phyloP scores from a whole-genome alignment of 345 rosid genomes.

The Corchorus olitorius region DNA sequence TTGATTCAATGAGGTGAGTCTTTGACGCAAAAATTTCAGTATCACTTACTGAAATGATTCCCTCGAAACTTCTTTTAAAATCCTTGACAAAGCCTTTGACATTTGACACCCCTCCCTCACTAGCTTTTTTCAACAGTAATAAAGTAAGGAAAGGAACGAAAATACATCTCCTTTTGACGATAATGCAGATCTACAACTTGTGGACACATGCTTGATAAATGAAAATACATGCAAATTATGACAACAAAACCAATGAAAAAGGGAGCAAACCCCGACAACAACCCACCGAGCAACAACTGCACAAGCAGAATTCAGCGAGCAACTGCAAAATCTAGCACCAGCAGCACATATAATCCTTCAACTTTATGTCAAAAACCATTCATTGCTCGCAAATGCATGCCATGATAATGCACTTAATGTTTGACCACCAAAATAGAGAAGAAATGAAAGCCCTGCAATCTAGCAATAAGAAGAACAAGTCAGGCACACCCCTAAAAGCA shows the following conservation, averaged over 20 bases:
- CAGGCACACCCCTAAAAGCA: not conserved
- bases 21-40: not conserved
- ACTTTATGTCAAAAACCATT: not conserved
- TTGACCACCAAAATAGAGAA: not conserved
- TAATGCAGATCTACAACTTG: slow-evolving; percentile 15
- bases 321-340: slow-evolving; percentile 4
- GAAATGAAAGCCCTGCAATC: not conserved
- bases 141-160: not conserved
- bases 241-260: slow-evolving; percentile 6
- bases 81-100: too few species aligned
- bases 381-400: slow-evolving; percentile 16
- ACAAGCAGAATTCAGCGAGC: slow-evolving; percentile 8
- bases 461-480: slow-evolving; percentile 2
- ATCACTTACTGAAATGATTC: not conserved
- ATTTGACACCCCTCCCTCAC: too few species aligned
- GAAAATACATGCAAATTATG: not conserved
- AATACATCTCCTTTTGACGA: slow-evolving; percentile 16
- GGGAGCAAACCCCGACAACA: not conserved
- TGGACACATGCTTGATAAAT: slow-evolving; percentile 18
- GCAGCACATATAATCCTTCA: not conserved
- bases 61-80: not conserved
- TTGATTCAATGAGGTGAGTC: not conserved
- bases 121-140: not conserved
- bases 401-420: not conserved
- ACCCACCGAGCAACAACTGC: slow-evolving; percentile 2